These are phyloP conservation scores for Rhynchospora pubera DNA, from an alignment of 176 grass and related monocot species.

Conservation along the genomic window DNA sequence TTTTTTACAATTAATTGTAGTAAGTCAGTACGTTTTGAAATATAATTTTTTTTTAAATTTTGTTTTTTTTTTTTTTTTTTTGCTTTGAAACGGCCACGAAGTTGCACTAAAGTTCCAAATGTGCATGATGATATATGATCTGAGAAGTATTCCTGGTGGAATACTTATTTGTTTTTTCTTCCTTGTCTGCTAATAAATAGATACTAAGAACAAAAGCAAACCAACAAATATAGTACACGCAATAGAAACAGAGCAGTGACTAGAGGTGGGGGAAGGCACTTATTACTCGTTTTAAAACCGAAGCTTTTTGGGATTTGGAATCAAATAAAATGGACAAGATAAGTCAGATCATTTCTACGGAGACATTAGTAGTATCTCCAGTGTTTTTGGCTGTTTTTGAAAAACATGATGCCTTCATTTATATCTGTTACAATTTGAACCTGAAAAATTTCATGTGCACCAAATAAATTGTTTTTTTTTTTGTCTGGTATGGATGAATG, in stretches of 20 bases:
- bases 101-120: not conserved
- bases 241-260: constrained; percentile 20
- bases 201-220: constrained; percentile 25
- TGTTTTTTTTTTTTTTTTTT: no score
- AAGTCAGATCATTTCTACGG: not conserved
- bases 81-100: not conserved
- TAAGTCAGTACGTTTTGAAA: no score
- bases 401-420: constrained; percentile 3
- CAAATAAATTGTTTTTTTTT: not conserved
- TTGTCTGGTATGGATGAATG: not conserved
- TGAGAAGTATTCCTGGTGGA: not conserved
- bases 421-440: not conserved
- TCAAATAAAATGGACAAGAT: not conserved
- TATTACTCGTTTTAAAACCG: not conserved
- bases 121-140: not conserved
- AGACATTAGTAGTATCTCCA: not conserved
- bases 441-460: not conserved
- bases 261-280: not conserved
- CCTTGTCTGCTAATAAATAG: constrained; percentile 18
- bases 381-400: not conserved
- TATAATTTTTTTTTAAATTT: no score
- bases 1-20: no score
- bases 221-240: constrained; percentile 21
- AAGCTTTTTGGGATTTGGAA: not conserved
- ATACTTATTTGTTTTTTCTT: constrained; percentile 2